Conservation (phyloP, 345 rosid species). For the Citrus cavaleriei region DNA sequence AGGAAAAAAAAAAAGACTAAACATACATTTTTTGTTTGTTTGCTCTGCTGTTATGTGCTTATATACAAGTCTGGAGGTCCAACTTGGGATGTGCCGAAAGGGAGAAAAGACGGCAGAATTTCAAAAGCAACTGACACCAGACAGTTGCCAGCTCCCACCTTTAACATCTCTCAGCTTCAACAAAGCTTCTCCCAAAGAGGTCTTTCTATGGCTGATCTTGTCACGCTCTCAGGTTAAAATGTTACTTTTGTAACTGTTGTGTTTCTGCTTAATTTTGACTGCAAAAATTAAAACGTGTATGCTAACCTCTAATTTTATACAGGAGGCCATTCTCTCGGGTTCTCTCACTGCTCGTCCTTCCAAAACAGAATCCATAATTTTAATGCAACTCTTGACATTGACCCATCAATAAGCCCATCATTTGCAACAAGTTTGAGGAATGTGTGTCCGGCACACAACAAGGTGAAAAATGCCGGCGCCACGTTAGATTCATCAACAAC, state of each 20-base stretch:
- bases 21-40: not conserved
- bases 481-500: constrained; percentile 42
- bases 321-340: constrained; percentile 93
- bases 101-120: constrained; percentile 83
- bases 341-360: constrained; percentile 86
- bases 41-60: not conserved
- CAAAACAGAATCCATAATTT: constrained; percentile 79
- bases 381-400: constrained; percentile 47
- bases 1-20: not conserved
- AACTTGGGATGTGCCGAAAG: constrained; percentile 80
- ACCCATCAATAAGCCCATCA: constrained; percentile 62
- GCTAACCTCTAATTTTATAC: not conserved
- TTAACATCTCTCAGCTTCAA: constrained; percentile 64
- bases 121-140: constrained; percentile 76
- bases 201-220: constrained; percentile 62
- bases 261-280: too few relatives aligned
- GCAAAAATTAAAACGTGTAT: not conserved
- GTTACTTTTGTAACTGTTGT: not conserved
- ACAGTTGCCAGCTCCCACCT: constrained; percentile 73
- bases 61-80: constrained; percentile 77
- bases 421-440: constrained; percentile 51
- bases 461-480: constrained; percentile 59
- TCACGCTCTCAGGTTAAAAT: constrained; percentile 66
- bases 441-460: constrained; percentile 59
- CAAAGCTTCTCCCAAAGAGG: constrained; percentile 85